Evolutionary conservation across 495 filamentous ascomycete species (phyloP).

Genomic region (Trypethelium eluteriae): DNA sequence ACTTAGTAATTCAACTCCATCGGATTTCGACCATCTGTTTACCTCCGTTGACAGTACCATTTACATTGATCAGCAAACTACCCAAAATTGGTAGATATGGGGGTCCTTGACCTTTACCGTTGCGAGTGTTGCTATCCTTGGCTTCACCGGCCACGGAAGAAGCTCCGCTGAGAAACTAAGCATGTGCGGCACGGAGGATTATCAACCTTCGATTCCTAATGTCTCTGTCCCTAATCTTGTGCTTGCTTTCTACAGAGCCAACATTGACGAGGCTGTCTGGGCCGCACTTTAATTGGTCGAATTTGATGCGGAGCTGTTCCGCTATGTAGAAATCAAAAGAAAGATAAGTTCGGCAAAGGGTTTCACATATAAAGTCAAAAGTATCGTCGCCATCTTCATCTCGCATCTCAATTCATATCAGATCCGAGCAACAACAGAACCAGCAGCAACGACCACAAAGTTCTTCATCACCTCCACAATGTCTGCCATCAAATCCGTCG

Average conservation of each 20-base stretch:
- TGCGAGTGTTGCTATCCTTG: no score
- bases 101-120: no score
- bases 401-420: neutral
- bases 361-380: neutral
- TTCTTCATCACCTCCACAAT: constrained; percentile 22
- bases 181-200: neutral
- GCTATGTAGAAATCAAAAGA: neutral
- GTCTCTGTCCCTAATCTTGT: no score
- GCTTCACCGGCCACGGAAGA: neutral
- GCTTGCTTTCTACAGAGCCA: no score
- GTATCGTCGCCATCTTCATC: neutral
- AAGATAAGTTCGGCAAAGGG: no score
- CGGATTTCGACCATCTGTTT: neutral
- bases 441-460: neutral
- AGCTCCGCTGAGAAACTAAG: neutral
- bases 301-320: neutral
- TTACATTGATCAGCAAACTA: neutral
- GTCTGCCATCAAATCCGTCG: constrained; percentile 46
- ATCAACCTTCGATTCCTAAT: neutral
- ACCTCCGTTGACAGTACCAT: neutral
- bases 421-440: neutral
- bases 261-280: no score
- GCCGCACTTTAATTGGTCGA: no score
- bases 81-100: no score
- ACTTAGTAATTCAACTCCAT: neutral